phyloP scores from a whole-genome alignment of 2,329 filamentous ascomycete species.

The Cryoendolithus antarcticus region DNA sequence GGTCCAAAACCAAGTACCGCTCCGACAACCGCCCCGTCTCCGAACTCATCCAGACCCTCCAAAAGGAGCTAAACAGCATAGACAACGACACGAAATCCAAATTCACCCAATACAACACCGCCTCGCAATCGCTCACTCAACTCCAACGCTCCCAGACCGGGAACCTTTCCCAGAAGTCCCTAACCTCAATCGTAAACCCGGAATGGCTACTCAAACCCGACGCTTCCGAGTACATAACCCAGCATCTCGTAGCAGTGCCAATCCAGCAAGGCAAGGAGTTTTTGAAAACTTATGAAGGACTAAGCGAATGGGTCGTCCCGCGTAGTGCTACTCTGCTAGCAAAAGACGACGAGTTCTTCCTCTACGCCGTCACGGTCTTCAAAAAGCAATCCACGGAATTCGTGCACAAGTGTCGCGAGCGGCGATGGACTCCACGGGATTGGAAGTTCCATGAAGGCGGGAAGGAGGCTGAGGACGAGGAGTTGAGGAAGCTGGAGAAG shows the following conservation, averaged over 20 bases:
- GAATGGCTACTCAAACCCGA: slow-evolving; percentile 62
- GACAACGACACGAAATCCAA: slow-evolving; percentile 95
- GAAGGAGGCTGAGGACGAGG: slow-evolving; percentile 74
- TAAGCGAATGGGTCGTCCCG: slow-evolving; percentile 85
- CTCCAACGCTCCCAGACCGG: slow-evolving; percentile 84
- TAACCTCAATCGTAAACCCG: slow-evolving; percentile 78
- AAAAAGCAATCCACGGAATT: slow-evolving; percentile 86
- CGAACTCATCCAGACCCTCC: slow-evolving; percentile 75
- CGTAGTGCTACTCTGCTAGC: slow-evolving; percentile 70
- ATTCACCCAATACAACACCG: slow-evolving; percentile 84
- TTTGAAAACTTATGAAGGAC: slow-evolving; percentile 73
- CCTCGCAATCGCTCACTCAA: slow-evolving; percentile 63
- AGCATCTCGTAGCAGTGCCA: slow-evolving; percentile 84
- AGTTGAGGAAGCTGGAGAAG: slow-evolving; percentile 67
- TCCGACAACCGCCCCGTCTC: slow-evolving; percentile 70
- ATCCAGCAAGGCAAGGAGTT: slow-evolving; percentile 74
- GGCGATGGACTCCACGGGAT: slow-evolving; percentile 88
- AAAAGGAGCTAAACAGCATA: slow-evolving; percentile 84
- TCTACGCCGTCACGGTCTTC: slow-evolving; percentile 84
- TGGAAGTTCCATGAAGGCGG: slow-evolving; percentile 89
- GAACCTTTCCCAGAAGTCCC: slow-evolving; percentile 86
- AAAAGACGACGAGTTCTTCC: slow-evolving; percentile 76
- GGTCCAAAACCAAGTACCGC: slow-evolving; percentile 97
- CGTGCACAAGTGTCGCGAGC: slow-evolving; percentile 79
- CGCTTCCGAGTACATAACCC: slow-evolving; percentile 85